These are phyloP conservation scores for Actinomortierella wolfii DNA, from an alignment of 371 early-diverging fungal genomes.

Conservation along the genomic window DNA sequence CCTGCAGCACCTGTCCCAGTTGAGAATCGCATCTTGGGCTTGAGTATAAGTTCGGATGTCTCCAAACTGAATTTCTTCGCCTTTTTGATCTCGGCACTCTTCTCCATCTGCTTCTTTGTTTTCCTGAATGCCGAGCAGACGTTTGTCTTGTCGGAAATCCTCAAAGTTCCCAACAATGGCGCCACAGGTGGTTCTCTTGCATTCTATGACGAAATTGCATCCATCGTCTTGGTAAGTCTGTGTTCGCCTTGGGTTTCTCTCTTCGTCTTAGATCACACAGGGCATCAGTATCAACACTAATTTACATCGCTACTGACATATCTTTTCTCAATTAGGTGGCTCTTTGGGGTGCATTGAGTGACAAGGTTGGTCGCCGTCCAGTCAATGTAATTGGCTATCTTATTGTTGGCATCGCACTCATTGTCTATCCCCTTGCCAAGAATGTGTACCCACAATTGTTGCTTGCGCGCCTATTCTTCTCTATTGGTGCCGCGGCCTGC, in stretches of 20 bases:
- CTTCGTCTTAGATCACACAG: too few relatives aligned
- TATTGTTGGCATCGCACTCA: conserved; percentile 49
- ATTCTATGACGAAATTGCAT: conserved; percentile 60
- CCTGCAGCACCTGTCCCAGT: too few relatives aligned
- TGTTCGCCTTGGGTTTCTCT: too few relatives aligned
- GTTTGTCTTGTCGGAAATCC: conserved; percentile 11
- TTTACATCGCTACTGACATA: too few relatives aligned
- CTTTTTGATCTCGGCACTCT: conserved; percentile 52
- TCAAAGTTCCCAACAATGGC: conserved; percentile 19
- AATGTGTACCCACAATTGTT: conserved; percentile 47
- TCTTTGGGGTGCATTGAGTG: conserved; percentile 55
- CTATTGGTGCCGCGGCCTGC: conserved; percentile 67
- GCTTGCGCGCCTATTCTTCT: conserved; percentile 52
- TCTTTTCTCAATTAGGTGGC: conserved; percentile 7
- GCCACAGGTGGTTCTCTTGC: conserved; percentile 40
- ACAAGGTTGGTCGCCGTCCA: conserved; percentile 44
- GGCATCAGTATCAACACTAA: too few relatives aligned
- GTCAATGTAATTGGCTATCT: conserved; percentile 50
- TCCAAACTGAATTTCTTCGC: conserved; percentile 51
- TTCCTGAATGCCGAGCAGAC: conserved; percentile 46
- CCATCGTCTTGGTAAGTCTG: conserved; percentile 25
- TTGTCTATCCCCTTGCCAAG: conserved; percentile 44
- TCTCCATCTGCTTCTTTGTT: conserved; percentile 57
- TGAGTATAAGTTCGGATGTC: conserved; percentile 41
- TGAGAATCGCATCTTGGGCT: too few relatives aligned